Percentiles rank a stretch among this genome's conserved stretches.
Evolutionary conservation across 2,329 filamentous ascomycete genomes (phyloP).

Genomic region (Diplodia corticola): DNA sequence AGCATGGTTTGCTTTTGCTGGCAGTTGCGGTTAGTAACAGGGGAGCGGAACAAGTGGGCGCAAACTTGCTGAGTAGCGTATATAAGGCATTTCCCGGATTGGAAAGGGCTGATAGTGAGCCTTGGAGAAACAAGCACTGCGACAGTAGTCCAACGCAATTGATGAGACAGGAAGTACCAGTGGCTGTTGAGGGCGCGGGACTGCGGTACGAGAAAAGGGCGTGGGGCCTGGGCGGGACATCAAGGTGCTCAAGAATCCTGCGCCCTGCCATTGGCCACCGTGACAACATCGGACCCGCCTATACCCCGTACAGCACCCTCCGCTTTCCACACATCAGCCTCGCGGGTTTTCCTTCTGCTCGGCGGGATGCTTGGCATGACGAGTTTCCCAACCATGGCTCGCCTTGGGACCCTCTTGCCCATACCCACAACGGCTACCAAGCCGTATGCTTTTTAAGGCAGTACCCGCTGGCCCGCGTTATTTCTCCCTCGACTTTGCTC

Average conservation of each 20-base stretch:
- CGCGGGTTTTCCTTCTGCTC: conserved; percentile 1
- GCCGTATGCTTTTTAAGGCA: neutral
- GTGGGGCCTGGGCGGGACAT: conserved; percentile 5
- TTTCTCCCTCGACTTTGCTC: neutral
- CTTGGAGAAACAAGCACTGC: neutral
- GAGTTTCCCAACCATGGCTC: neutral
- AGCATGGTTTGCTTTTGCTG: neutral
- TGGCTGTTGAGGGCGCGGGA: neutral
- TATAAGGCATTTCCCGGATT: conserved; percentile 1
- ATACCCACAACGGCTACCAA: too few species aligned
- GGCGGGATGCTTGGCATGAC: conserved; percentile 4
- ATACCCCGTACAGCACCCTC: neutral
- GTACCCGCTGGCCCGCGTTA: neutral
- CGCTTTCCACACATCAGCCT: neutral
- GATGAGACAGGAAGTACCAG: neutral
- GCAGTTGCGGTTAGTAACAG: conserved; percentile 1
- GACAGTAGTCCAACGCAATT: neutral
- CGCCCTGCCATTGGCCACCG: neutral
- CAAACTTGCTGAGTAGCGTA: neutral
- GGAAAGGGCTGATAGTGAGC: neutral
- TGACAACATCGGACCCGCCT: neutral
- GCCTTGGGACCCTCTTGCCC: neutral
- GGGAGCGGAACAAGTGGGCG: too few species aligned
- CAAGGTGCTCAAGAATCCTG: conserved; percentile 6
- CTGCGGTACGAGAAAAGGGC: neutral